phyloP scores from a whole-genome alignment of 129 eudicot genomes.

The Centrapalus pauciflorus region DNA sequence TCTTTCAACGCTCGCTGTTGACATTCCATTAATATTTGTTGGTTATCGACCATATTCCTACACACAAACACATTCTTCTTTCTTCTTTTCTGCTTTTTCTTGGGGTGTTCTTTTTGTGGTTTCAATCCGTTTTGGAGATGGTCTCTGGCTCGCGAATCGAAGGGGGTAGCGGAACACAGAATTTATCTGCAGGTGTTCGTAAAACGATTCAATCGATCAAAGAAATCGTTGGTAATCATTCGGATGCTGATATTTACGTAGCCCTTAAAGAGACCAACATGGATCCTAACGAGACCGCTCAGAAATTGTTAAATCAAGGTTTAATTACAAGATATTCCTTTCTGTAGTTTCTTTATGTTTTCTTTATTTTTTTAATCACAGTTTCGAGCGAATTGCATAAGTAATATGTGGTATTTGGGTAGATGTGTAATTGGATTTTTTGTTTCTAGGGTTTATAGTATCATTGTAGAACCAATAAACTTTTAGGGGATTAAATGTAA shows the following conservation, averaged over 20 bases:
- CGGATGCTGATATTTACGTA: slow-evolving; percentile 79
- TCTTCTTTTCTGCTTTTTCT: slow-evolving; percentile 9
- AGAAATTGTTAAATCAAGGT: slow-evolving; percentile 91
- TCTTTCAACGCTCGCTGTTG: background rate
- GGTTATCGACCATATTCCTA: background rate
- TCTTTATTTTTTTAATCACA: background rate
- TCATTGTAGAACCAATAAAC: background rate
- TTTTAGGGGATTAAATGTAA: background rate
- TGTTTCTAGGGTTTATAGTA: slow-evolving; percentile 5
- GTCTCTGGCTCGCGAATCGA: slow-evolving; percentile 56
- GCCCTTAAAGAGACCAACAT: slow-evolving; percentile 77
- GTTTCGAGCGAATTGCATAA: background rate
- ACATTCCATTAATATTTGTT: slow-evolving; percentile 6
- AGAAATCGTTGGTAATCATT: slow-evolving; percentile 84
- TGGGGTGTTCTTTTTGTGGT: slow-evolving; percentile 13
- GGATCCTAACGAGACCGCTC: slow-evolving; percentile 92
- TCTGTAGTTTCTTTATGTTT: background rate
- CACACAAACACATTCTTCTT: background rate
- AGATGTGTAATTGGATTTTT: background rate
- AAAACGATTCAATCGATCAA: slow-evolving; percentile 71
- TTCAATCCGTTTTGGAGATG: slow-evolving; percentile 46
- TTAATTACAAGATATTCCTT: background rate
- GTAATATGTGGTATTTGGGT: background rate
- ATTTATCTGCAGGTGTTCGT: slow-evolving; percentile 57
- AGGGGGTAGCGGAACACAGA: slow-evolving; percentile 62